phyloP scores from a whole-genome alignment of 768 basidiomycete genomes.

The Russula foetens region DNA sequence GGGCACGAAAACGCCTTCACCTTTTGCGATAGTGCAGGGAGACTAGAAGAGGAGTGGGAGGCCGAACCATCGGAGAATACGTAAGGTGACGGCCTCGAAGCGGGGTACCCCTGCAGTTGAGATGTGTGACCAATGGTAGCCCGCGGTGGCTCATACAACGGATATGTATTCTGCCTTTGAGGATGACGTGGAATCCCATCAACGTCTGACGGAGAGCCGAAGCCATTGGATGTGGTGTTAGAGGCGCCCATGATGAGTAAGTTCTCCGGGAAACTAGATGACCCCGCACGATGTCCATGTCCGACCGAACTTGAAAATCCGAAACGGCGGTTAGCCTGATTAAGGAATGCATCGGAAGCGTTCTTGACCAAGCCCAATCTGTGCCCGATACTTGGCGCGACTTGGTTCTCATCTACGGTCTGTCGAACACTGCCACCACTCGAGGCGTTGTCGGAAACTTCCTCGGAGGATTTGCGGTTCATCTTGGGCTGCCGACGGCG shows the following conservation, averaged over 20 bases:
- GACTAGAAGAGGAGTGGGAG: conserved; percentile 16
- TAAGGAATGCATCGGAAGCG: conserved; percentile 20
- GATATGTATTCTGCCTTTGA: conserved; percentile 16
- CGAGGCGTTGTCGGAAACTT: conserved; percentile 17
- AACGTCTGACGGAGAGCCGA: conserved; percentile 1
- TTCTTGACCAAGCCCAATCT: conserved; percentile 14
- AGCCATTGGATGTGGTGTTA: not conserved
- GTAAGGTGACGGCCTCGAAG: conserved; percentile 21
- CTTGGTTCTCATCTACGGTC: conserved; percentile 26
- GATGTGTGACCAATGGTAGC: not conserved
- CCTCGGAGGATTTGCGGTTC: conserved; percentile 29
- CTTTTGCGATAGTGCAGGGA: conserved; percentile 19
- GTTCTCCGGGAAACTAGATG: conserved; percentile 11
- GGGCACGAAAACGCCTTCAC: conserved; percentile 72
- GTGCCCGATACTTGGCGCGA: conserved; percentile 21
- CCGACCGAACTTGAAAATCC: conserved; percentile 5
- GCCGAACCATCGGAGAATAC: conserved; percentile 18
- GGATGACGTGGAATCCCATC: conserved; percentile 8
- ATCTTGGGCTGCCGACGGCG: conserved; percentile 59
- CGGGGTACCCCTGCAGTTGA: conserved; percentile 10
- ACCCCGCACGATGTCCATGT: conserved; percentile 1
- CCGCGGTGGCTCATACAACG: conserved; percentile 14
- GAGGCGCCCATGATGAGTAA: not conserved
- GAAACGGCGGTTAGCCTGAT: conserved; percentile 12
- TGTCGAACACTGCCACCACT: conserved; percentile 17